A percentile compares a stretch with the other conserved stretches of the same genome.
phyloP scores from a whole-genome alignment of 2,329 filamentous ascomycete species.

The Fusarium clavum region DNA sequence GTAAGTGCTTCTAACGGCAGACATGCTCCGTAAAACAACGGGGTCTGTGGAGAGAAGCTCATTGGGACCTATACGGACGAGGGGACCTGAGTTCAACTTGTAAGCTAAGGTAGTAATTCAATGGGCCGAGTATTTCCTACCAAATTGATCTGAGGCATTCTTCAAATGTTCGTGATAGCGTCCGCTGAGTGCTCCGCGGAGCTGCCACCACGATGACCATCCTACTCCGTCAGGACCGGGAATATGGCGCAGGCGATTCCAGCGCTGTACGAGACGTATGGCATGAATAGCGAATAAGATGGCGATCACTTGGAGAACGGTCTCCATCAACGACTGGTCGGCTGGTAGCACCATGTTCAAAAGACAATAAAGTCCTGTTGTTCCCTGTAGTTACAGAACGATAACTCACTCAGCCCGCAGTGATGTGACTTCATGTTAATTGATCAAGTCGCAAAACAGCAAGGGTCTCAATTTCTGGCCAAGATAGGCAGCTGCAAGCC shows the following conservation, averaged over 20 bases:
- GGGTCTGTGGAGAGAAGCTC: constrained; percentile 52
- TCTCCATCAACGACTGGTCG: neutral
- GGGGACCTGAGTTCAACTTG: constrained; percentile 26
- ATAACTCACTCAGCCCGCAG: neutral
- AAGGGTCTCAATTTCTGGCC: neutral
- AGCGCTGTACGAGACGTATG: constrained; percentile 29
- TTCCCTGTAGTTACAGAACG: neutral
- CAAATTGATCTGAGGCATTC: constrained; percentile 41
- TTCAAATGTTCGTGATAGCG: constrained; percentile 46
- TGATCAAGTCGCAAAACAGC: neutral
- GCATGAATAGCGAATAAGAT: neutral
- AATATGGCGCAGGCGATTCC: constrained; percentile 47
- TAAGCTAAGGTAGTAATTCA: neutral
- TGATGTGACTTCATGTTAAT: neutral
- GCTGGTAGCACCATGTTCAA: constrained; percentile 30
- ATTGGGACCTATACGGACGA: constrained; percentile 19
- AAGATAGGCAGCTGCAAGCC: neutral
- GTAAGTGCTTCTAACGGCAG: constrained; percentile 53
- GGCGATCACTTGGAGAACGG: neutral
- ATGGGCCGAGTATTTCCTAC: constrained; percentile 6
- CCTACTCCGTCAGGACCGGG: constrained; percentile 43
- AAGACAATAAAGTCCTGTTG: neutral
- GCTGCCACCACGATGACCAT: constrained; percentile 49
- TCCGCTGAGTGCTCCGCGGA: constrained; percentile 44
- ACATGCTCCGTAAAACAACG: constrained; percentile 53